Conservation (phyloP, 164 flowering plant species). For the Brasenia schreberi region DNA sequence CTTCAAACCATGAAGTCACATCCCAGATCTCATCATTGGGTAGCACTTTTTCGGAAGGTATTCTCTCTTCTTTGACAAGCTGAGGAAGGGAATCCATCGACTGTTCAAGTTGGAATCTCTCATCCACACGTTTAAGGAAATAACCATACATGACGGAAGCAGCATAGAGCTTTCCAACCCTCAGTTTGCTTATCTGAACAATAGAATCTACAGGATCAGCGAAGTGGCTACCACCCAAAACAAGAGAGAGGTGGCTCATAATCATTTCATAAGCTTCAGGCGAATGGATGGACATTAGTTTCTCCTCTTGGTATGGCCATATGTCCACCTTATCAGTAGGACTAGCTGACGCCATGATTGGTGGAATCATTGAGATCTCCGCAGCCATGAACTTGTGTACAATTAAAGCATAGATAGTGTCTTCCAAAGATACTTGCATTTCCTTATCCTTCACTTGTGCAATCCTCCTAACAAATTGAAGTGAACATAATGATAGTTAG, state of each 20-base stretch:
- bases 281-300: conserved; percentile 68
- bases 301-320: conserved; percentile 86
- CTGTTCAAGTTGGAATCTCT: conserved; percentile 77
- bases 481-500: background rate
- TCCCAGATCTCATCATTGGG: conserved; percentile 35
- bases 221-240: conserved; percentile 49
- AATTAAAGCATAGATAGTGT: conserved; percentile 69
- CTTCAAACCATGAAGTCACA: conserved; percentile 45
- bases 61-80: conserved; percentile 16
- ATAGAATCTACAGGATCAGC: conserved; percentile 53
- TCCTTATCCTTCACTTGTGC: conserved; percentile 82
- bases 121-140: conserved; percentile 80
- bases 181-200: conserved; percentile 71
- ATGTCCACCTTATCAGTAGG: conserved; percentile 55
- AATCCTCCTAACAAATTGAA: conserved; percentile 47
- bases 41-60: background rate
- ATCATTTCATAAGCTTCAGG: conserved; percentile 91
- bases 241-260: conserved; percentile 65
- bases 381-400: conserved; percentile 63
- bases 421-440: conserved; percentile 48
- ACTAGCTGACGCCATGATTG: conserved; percentile 41
- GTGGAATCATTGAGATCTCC: conserved; percentile 62
- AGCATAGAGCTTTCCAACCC: conserved; percentile 92
- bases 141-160: conserved; percentile 97
- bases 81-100: conserved; percentile 65